These are phyloP conservation scores for Backusella australiensis DNA, from an alignment of 192 early-diverging fungal species.

Conservation along the genomic window DNA sequence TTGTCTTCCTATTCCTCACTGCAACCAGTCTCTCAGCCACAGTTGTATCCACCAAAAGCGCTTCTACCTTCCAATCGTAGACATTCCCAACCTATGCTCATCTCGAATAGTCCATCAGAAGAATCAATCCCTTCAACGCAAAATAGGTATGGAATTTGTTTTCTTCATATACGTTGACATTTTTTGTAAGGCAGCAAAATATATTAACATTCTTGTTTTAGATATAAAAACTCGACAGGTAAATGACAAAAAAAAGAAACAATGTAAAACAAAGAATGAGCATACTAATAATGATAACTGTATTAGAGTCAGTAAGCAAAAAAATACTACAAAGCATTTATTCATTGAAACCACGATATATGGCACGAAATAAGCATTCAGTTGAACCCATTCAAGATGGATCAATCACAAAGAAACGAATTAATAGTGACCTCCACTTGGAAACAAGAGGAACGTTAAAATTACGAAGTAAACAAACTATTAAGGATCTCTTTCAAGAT, in stretches of 20 bases:
- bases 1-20: not conserved
- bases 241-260: not conserved
- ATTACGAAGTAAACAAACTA: not conserved
- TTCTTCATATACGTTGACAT: not conserved
- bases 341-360: slow-evolving; percentile 3
- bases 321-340: not conserved
- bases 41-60: not conserved
- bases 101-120: not conserved
- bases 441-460: not conserved
- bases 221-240: not conserved
- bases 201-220: not conserved
- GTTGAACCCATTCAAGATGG: slow-evolving; percentile 5
- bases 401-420: not conserved
- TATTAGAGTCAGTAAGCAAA: not conserved
- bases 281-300: not conserved
- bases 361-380: not conserved
- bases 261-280: not conserved
- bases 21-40: not conserved
- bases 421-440: too few relatives aligned
- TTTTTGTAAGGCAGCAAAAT: not conserved
- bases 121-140: not conserved
- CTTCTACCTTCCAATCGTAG: not conserved
- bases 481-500: slow-evolving; percentile 9
- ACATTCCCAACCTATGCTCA: not conserved
- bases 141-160: not conserved